A percentile compares a stretch with the other conserved stretches of the same genome.
Conservation (phyloP, 73 alveolate genomes). For the Stentor coeruleus region DNA sequence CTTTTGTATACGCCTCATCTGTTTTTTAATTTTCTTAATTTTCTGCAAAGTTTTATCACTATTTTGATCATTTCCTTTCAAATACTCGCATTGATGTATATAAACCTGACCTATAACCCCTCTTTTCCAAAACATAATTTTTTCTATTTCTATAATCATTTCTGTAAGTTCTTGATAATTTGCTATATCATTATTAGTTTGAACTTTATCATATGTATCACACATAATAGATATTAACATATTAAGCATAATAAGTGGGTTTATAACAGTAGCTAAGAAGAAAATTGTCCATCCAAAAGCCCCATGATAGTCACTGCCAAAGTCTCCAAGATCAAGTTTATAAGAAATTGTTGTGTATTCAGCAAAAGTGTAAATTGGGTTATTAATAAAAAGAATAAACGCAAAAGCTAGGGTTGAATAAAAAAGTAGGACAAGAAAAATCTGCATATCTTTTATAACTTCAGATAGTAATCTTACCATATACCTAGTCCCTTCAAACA, state of each 20-base stretch:
- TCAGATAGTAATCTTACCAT: neutral
- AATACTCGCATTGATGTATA: neutral
- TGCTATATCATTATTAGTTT: slow-evolving; percentile 3
- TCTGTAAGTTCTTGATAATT: slow-evolving; percentile 34
- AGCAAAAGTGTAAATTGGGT: neutral
- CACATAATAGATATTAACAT: slow-evolving; percentile 35
- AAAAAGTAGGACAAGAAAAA: neutral
- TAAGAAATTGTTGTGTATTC: slow-evolving; percentile 1
- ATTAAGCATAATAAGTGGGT: slow-evolving; percentile 31
- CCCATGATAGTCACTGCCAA: slow-evolving; percentile 21
- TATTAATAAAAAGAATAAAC: neutral
- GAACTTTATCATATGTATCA: slow-evolving; percentile 38
- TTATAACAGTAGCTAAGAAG: slow-evolving; percentile 27
- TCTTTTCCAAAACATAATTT: slow-evolving; percentile 25
- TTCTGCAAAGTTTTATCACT: too few relatives aligned
- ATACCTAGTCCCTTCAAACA: slow-evolving; percentile 7
- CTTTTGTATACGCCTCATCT: too few relatives aligned
- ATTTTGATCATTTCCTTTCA: too few relatives aligned
- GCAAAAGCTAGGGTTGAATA: slow-evolving; percentile 7
- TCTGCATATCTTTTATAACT: slow-evolving; percentile 1
- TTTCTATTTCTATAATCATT: slow-evolving; percentile 33
- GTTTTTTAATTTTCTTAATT: too few relatives aligned
- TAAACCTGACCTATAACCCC: neutral
- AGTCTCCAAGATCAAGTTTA: slow-evolving; percentile 33
- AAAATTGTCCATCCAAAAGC: slow-evolving; percentile 24